Percentiles rank a stretch among this genome's conserved stretches.
phyloP scores from a whole-genome alignment of 2,329 filamentous ascomycete genomes.

The Juglanconis juglandina region DNA sequence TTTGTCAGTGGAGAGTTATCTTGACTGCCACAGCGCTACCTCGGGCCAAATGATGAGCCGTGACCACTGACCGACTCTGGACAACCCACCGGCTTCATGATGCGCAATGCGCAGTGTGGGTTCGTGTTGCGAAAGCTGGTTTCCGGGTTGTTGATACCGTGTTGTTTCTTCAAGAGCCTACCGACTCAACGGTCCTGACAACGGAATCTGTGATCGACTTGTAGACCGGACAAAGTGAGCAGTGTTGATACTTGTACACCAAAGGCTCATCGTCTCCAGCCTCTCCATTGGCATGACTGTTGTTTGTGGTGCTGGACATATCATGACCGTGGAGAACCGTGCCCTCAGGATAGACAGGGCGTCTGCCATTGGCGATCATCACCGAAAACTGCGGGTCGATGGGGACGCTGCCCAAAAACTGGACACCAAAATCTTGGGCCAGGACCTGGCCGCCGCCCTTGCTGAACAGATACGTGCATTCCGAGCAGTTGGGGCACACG shows the following conservation, averaged over 20 bases:
- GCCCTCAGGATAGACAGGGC: conserved; percentile 66
- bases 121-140: neutral
- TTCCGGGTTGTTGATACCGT: neutral
- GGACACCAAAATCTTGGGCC: conserved; percentile 80
- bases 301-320: conserved; percentile 38
- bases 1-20: no score
- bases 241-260: conserved; percentile 69
- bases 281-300: conserved; percentile 26
- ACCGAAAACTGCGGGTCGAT: conserved; percentile 91
- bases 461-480: conserved; percentile 91
- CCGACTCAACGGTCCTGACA: conserved; percentile 26
- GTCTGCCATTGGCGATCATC: conserved; percentile 70
- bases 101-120: no score
- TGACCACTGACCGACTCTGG: no score
- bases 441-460: conserved; percentile 87
- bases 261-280: conserved; percentile 41
- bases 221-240: conserved; percentile 69
- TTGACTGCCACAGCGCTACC: no score
- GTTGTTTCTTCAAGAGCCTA: neutral
- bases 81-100: no score
- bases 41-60: neutral
- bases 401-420: conserved; percentile 81
- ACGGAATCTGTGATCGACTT: conserved; percentile 57
- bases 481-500: conserved; percentile 74
- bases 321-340: conserved; percentile 59